Base-by-base conservation (phyloP, 176 grass and related monocot genomes). In the Melocanna baccifera region DNA sequence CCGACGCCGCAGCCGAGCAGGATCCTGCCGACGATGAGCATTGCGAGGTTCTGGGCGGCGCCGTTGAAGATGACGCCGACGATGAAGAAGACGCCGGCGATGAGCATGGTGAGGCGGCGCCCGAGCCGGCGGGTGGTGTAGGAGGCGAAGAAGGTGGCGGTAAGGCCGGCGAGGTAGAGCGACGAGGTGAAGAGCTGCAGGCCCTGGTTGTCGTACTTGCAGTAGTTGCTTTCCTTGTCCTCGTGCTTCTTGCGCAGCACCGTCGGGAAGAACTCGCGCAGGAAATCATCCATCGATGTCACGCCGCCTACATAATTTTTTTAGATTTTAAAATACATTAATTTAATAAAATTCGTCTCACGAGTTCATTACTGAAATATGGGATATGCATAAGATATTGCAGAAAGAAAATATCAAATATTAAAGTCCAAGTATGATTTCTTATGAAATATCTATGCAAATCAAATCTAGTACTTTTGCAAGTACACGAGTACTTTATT, bases 161-260 rank as follows among this genome's bases (percentile, higher is more conserved):
- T 97, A 15, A 97, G 94, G 1, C 92, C 94, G 16, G 95, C 95
- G 53, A 97, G 92, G 88, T 97, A 97, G 26, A 97, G 84, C 26
- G 95, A 97, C 11, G 95, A 97, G 4, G 95, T 97, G 86, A 97
- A 94, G 4, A 97, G 86, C 84, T 98, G 92, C 7, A 95, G 76
- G 20, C 75, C 89, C 65, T 98, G 92, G 89, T 90, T 94, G 76
- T 97, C 92, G 45, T 97, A 97, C 91, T 94, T 97, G 85, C 95
- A 97, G 82, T 97, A 97, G 87, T 94, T 97, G 91, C 92, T 95
- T 16, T 98, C 95, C 79, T 81, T 92, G n/a, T 87, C 75, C 85
- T 85, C 76, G 39, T 87, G 12, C 79, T 98, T 98, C 76, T 82
- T 87, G 6, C 42, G 82, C 80, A 93, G 85, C 87, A 98, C 95